Conservation (phyloP, 768 basidiomycete species). For the Hericium rajendrae region DNA sequence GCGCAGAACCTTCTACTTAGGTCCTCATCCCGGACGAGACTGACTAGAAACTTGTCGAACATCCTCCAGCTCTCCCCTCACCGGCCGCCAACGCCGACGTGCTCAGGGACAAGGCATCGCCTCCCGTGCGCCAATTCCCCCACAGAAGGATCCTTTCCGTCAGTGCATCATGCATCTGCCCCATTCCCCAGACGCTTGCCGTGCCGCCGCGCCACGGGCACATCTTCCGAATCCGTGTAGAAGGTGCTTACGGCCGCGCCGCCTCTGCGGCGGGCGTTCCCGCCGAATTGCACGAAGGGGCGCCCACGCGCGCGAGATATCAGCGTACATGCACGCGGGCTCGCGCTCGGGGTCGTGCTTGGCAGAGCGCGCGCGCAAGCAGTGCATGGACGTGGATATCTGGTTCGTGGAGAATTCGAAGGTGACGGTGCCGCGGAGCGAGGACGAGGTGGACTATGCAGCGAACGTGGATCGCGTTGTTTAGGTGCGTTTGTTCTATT, state of each 20-base stretch:
- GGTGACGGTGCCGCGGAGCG: not conserved
- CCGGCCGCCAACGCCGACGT: not conserved
- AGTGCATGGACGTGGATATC: conserved; percentile 7
- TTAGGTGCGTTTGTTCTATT: not conserved
- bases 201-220: conserved; percentile 1
- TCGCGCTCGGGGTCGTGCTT: conserved; percentile 4
- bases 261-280: not conserved
- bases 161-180: too few relatives aligned
- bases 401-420: conserved; percentile 5
- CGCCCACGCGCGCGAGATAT: not conserved
- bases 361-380: conserved; percentile 5
- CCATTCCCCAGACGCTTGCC: not conserved
- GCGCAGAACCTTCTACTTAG: conserved; percentile 24
- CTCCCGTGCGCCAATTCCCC: too few relatives aligned
- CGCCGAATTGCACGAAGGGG: too few relatives aligned
- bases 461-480: conserved; percentile 3
- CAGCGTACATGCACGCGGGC: conserved; percentile 2
- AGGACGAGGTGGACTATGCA: conserved; percentile 5
- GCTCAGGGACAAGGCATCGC: conserved; percentile 22
- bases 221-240: not conserved
- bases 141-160: too few relatives aligned
- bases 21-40: not conserved
- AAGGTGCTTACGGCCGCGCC: not conserved
- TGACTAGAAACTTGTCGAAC: too few relatives aligned
- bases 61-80: not conserved